Evolutionary conservation across 805 yeast genomes (phyloP).

Genomic region (Nakazawaea ambrosiae): DNA sequence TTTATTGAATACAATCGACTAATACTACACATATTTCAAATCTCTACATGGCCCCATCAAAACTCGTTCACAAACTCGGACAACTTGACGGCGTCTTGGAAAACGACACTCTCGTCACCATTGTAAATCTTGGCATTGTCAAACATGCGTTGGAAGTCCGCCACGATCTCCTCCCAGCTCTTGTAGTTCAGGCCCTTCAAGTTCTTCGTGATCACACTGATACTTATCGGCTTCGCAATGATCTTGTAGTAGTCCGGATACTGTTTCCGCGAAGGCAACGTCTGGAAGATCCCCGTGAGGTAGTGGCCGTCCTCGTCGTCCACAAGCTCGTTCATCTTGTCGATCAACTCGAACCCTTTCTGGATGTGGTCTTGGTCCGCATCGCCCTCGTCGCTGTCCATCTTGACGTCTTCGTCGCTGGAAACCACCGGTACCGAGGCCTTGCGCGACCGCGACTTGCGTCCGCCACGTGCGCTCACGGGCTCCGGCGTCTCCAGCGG

Average conservation of each 20-base stretch:
- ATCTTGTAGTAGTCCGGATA: conserved; percentile 83
- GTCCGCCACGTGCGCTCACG: background rate
- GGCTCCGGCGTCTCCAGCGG: conserved; percentile 16
- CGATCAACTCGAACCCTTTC: conserved; percentile 29
- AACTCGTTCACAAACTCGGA: conserved; percentile 25
- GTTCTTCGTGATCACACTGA: conserved; percentile 45
- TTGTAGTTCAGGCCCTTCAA: conserved; percentile 29
- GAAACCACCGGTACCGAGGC: conserved; percentile 16
- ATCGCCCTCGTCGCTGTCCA: conserved; percentile 17
- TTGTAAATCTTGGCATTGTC: conserved; percentile 64
- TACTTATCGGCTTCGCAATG: conserved; percentile 53
- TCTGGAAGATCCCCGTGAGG: conserved; percentile 51
- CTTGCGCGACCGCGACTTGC: conserved; percentile 16
- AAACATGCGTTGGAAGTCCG: conserved; percentile 49
- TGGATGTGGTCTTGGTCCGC: conserved; percentile 6
- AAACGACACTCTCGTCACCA: conserved; percentile 60
- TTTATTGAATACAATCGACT: too few species aligned
- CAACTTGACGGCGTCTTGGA: conserved; percentile 45
- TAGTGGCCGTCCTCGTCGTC: conserved; percentile 41
- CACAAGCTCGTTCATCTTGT: conserved; percentile 30
- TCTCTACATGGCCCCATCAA: too few species aligned
- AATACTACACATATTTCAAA: too few species aligned
- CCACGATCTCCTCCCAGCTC: conserved; percentile 38
- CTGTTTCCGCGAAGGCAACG: conserved; percentile 61
- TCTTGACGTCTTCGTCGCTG: conserved; percentile 11